phyloP scores from a whole-genome alignment of 768 basidiomycete genomes.

The Hericium erinaceus region DNA sequence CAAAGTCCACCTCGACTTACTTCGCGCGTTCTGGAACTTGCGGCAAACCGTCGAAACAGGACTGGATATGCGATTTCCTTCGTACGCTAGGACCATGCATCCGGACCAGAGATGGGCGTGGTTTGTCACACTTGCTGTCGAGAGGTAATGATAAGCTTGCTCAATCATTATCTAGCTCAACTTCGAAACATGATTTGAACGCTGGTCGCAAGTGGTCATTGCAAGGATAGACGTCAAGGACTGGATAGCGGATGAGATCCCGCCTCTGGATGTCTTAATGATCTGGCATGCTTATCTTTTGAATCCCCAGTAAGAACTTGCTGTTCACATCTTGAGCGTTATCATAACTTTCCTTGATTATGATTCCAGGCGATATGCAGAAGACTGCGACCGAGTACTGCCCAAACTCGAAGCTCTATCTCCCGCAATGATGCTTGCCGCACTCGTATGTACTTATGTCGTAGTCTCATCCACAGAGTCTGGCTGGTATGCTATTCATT shows the following conservation, averaged over 20 bases:
- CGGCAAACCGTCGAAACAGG: slow-evolving; percentile 20
- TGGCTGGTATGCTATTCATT: not conserved
- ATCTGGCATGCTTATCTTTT: slow-evolving; percentile 35
- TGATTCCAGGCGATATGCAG: slow-evolving; percentile 12
- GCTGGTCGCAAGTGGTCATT: slow-evolving; percentile 18
- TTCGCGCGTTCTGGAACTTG: slow-evolving; percentile 25
- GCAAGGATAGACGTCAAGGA: slow-evolving; percentile 16
- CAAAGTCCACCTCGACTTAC: slow-evolving; percentile 25
- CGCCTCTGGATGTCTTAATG: slow-evolving; percentile 31
- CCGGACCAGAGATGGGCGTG: slow-evolving; percentile 25
- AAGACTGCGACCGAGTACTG: slow-evolving; percentile 10
- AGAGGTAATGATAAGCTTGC: slow-evolving; percentile 17
- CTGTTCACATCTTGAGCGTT: not conserved
- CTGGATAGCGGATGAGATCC: slow-evolving; percentile 20
- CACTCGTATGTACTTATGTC: slow-evolving; percentile 5
- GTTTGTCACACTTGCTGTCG: slow-evolving; percentile 29
- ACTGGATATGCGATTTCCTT: slow-evolving; percentile 21
- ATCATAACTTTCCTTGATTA: too few species aligned
- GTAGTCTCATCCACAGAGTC: not conserved
- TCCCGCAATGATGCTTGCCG: not conserved
- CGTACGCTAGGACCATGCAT: slow-evolving; percentile 17
- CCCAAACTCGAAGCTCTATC: not conserved
- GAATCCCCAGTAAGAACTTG: slow-evolving; percentile 21
- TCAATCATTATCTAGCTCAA: too few species aligned
- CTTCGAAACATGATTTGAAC: slow-evolving; percentile 19